Conservation (phyloP, 306 rosid genomes). For the Amphicarpaea edgeworthii region DNA sequence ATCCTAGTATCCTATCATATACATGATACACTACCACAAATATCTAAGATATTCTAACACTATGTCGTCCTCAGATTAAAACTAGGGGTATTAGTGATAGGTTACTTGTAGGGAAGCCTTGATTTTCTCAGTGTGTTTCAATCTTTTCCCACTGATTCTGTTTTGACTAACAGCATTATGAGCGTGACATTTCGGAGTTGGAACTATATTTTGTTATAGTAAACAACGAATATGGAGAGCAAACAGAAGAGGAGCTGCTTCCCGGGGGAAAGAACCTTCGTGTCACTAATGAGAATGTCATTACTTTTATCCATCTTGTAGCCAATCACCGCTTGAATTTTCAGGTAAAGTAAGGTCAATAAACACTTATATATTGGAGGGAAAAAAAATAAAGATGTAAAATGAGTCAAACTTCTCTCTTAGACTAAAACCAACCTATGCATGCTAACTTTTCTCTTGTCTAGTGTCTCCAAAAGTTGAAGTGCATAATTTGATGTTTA, state of each 20-base stretch:
- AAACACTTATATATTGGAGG: background rate
- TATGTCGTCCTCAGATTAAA: background rate
- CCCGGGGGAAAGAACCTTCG: slow-evolving; percentile 80
- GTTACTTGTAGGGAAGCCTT: slow-evolving; percentile 18
- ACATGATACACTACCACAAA: background rate
- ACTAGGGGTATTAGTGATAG: background rate
- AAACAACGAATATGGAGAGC: slow-evolving; percentile 98
- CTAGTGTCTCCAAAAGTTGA: background rate
- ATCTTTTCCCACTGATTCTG: slow-evolving; percentile 35
- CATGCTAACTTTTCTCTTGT: background rate
- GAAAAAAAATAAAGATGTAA: background rate
- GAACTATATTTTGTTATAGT: slow-evolving; percentile 92
- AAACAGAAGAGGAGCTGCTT: slow-evolving; percentile 92
- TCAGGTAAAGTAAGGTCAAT: slow-evolving; percentile 64
- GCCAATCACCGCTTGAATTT: slow-evolving; percentile 97
- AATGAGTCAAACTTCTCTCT: background rate
- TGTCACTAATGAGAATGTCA: slow-evolving; percentile 87
- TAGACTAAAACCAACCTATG: background rate
- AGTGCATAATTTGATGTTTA: background rate
- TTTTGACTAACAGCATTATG: slow-evolving; percentile 68
- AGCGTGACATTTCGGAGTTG: slow-evolving; percentile 78
- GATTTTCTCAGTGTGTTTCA: slow-evolving; percentile 25
- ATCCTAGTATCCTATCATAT: background rate
- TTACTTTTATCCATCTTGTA: slow-evolving; percentile 94
- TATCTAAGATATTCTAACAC: background rate